Evolutionary conservation across 2,329 filamentous ascomycete genomes (phyloP).

Genomic region (Ophiosphaerella korrae): DNA sequence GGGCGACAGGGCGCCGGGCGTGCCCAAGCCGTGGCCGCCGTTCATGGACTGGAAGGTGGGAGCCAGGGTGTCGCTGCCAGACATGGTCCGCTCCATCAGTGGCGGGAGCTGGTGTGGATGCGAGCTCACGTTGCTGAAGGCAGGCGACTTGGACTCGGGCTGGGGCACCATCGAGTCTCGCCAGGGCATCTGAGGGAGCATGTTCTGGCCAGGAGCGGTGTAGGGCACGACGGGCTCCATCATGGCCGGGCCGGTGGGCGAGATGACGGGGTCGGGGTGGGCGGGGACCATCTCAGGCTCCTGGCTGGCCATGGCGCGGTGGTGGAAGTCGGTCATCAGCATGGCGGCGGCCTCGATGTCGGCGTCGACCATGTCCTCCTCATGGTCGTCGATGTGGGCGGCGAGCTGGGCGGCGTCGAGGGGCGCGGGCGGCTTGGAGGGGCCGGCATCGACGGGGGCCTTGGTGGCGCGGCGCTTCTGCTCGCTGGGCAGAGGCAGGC

Average conservation of each 20-base stretch:
- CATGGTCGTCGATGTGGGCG: slow-evolving; percentile 90
- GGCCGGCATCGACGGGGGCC: slow-evolving; percentile 60
- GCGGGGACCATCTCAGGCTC: slow-evolving; percentile 59
- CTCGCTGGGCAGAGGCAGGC: slow-evolving; percentile 90
- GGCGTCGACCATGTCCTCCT: slow-evolving; percentile 91
- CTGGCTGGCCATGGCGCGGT: slow-evolving; percentile 86
- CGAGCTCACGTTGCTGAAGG: slow-evolving; percentile 65
- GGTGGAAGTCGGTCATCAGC: slow-evolving; percentile 97
- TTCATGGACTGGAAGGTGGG: slow-evolving; percentile 73
- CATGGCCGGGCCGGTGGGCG: slow-evolving; percentile 71
- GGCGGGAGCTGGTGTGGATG: slow-evolving; percentile 69
- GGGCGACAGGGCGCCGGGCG: slow-evolving; percentile 75
- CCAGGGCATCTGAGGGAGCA: slow-evolving; percentile 87
- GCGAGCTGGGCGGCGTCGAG: slow-evolving; percentile 83
- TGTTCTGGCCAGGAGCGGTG: slow-evolving; percentile 70
- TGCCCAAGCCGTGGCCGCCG: slow-evolving; percentile 70
- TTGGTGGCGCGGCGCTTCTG: slow-evolving; percentile 80
- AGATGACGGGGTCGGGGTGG: slow-evolving; percentile 69
- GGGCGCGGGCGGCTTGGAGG: slow-evolving; percentile 77
- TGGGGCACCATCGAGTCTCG: slow-evolving; percentile 85
- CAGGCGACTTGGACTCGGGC: slow-evolving; percentile 71
- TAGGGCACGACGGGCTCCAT: slow-evolving; percentile 81
- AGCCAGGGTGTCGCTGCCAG: slow-evolving; percentile 64
- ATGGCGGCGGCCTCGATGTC: slow-evolving; percentile 97
- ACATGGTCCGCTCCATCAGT: slow-evolving; percentile 68